A percentile compares a stretch with the other conserved stretches of the same genome.
phyloP scores from a whole-genome alignment of 108 stramenopile genomes.

The Thalassiosira profunda region DNA sequence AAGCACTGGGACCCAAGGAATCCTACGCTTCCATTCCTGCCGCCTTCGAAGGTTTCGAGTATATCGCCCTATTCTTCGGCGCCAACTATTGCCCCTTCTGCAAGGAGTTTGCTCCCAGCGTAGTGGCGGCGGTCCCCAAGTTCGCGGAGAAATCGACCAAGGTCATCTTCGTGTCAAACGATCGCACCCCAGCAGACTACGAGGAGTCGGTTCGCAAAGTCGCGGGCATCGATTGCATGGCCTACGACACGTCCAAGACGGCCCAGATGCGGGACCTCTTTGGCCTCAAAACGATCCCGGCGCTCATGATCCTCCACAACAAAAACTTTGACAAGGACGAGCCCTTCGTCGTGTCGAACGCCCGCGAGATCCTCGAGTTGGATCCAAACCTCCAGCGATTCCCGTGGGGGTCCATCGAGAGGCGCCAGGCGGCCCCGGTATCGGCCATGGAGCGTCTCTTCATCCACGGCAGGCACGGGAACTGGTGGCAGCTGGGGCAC shows the following conservation, averaged over 20 bases:
- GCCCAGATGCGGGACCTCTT: constrained; percentile 51
- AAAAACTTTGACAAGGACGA: constrained; percentile 18
- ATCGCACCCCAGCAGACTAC: constrained; percentile 45
- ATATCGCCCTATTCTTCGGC: constrained; percentile 45
- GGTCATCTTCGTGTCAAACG: constrained; percentile 55
- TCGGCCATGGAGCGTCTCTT: constrained; percentile 38
- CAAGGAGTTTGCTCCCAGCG: constrained; percentile 43
- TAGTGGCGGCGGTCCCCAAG: constrained; percentile 8
- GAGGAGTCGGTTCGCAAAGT: constrained; percentile 25
- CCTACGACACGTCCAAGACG: constrained; percentile 41
- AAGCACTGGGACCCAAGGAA: neutral
- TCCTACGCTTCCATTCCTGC: constrained; percentile 4
- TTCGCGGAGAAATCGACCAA: constrained; percentile 31
- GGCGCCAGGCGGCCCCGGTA: constrained; percentile 14
- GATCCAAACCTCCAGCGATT: constrained; percentile 45
- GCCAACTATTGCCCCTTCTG: constrained; percentile 60
- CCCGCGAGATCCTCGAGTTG: constrained; percentile 28
- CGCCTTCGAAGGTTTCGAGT: constrained; percentile 29
- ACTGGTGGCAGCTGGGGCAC: constrained; percentile 64
- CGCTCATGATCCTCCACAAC: constrained; percentile 49
- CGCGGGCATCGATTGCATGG: constrained; percentile 56
- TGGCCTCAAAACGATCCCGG: constrained; percentile 49
- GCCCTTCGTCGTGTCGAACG: constrained; percentile 33
- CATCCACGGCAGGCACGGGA: constrained; percentile 53
- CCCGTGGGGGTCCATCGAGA: constrained; percentile 27